Conservation (phyloP, 2,329 filamentous ascomycete genomes). For the Pyrenochaeta sp. region DNA sequence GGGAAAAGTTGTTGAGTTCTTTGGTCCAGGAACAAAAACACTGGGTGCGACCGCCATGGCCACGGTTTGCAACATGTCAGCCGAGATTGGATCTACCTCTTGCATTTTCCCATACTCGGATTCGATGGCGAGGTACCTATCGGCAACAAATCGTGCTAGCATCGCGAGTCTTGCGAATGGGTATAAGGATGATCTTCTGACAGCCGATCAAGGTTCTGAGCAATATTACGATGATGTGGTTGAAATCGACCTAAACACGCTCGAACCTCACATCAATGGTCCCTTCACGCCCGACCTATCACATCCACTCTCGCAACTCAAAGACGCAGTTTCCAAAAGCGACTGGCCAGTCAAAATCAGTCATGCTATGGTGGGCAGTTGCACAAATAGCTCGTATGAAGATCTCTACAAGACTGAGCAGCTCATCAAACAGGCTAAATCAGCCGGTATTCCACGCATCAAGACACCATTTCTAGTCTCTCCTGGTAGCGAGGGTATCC, state of each 20-base stretch:
- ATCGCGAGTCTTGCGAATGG: slow-evolving; percentile 31
- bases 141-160: slow-evolving; percentile 35
- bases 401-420: slow-evolving; percentile 43
- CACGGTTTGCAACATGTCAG: slow-evolving; percentile 51
- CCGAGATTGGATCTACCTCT: slow-evolving; percentile 50
- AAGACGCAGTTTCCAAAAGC: slow-evolving; percentile 30
- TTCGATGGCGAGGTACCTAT: slow-evolving; percentile 44
- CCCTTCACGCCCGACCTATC: slow-evolving; percentile 49
- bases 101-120: slow-evolving; percentile 50
- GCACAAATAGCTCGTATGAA: slow-evolving; percentile 51
- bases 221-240: slow-evolving; percentile 46
- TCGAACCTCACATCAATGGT: slow-evolving; percentile 50
- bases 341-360: slow-evolving; percentile 43
- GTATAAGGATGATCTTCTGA: slow-evolving; percentile 34
- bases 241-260: slow-evolving; percentile 44
- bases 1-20: slow-evolving; percentile 49
- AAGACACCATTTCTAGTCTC: slow-evolving; percentile 44
- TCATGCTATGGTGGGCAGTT: slow-evolving; percentile 45
- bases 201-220: slow-evolving; percentile 41
- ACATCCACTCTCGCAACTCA: slow-evolving; percentile 43
- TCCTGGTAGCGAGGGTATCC: slow-evolving; percentile 47
- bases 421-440: slow-evolving; percentile 40
- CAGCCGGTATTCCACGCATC: slow-evolving; percentile 36
- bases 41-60: slow-evolving; percentile 50
- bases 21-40: slow-evolving; percentile 43